Evolutionary conservation across 2,329 filamentous ascomycete genomes (phyloP), one percentile per base, ranked within the genome.

Genomic region (Catunica adiposa): DNA sequence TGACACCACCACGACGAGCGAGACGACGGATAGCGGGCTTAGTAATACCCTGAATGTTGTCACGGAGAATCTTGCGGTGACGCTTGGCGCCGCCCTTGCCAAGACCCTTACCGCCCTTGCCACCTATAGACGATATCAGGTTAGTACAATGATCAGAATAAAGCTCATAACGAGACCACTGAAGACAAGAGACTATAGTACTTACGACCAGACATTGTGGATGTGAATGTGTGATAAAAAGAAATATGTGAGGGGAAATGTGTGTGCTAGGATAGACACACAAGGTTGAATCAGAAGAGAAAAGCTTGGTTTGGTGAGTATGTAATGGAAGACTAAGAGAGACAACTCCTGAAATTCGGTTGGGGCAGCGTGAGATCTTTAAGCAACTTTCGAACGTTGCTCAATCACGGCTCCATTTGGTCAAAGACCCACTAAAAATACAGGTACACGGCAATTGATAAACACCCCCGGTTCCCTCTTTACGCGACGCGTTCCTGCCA

Each of bases 31-130:
- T 96, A 67, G 89, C 89, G 66, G 89, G 89, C 86, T 96, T 96
- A 69, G 89, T 96, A 70, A 96, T 96, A 76, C 89, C 89, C 78
- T 96, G 89, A 70, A 96, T 96, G 86, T 95, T 96, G 85, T 95
- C 89, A 75, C 89, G 88, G 73, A 96, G 81, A 79, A 96, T 96
- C 86, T 96, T 96, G 69, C 90, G 84, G 78, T 96, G 89, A 75
- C 89, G 89, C 86, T 96, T 97, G 75, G 90, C 90, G 73, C 89
- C 89, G 64, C 89, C 89, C 83, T 95, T 95, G 72, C 89, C 89
- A 74, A 95, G 88, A 71, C 89, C 89, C 83, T 95, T 95, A 71
- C 89, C 89, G 73, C 89, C 89, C 77, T 94, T 94, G 72, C 88
- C 88, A 71, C 87, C 87, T 92, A 65, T 50, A 4, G 31, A 54